Conservation (phyloP, 2,329 filamentous ascomycete species). For the Botrytis tulipae region DNA sequence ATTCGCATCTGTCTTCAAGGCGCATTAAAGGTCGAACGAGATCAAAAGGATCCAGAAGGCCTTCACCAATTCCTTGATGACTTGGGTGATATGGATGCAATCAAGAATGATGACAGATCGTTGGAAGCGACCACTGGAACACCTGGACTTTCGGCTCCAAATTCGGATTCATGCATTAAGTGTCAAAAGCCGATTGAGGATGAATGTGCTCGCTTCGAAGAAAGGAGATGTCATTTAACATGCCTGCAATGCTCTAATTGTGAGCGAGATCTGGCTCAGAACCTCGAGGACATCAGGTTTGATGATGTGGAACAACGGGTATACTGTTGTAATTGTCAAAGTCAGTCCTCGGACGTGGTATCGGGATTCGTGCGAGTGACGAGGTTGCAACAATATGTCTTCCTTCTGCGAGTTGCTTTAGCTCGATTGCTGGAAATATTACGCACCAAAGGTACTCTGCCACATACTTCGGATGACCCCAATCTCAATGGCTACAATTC, state of each 20-base stretch:
- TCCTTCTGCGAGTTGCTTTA: constrained; percentile 85
- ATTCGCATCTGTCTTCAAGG: constrained; percentile 97
- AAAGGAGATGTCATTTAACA: constrained; percentile 78
- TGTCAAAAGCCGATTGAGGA: constrained; percentile 92
- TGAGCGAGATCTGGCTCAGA: constrained; percentile 66
- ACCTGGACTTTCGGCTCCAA: constrained; percentile 65
- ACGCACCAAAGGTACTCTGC: constrained; percentile 76
- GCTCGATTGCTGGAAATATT: constrained; percentile 86
- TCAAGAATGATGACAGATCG: constrained; percentile 69
- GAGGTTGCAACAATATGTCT: constrained; percentile 91
- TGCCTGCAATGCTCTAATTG: constrained; percentile 74
- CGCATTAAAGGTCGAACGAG: constrained; percentile 84
- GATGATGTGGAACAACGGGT: constrained; percentile 66
- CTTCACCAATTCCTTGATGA: constrained; percentile 81
- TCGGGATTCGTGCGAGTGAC: constrained; percentile 72
- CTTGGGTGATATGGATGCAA: constrained; percentile 75
- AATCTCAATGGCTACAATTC: constrained; percentile 66
- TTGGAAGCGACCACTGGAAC: constrained; percentile 65
- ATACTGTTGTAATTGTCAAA: constrained; percentile 68
- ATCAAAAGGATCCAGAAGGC: constrained; percentile 70
- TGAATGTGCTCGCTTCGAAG: constrained; percentile 75
- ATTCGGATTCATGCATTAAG: constrained; percentile 78
- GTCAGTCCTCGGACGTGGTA: constrained; percentile 52
- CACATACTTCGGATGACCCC: constrained; percentile 71
- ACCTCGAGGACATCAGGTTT: constrained; percentile 68